Evolutionary conservation across 2,329 filamentous ascomycete genomes (phyloP), one percentile per base, ranked within the genome.

Genomic region (Fonsecaea monophora): DNA sequence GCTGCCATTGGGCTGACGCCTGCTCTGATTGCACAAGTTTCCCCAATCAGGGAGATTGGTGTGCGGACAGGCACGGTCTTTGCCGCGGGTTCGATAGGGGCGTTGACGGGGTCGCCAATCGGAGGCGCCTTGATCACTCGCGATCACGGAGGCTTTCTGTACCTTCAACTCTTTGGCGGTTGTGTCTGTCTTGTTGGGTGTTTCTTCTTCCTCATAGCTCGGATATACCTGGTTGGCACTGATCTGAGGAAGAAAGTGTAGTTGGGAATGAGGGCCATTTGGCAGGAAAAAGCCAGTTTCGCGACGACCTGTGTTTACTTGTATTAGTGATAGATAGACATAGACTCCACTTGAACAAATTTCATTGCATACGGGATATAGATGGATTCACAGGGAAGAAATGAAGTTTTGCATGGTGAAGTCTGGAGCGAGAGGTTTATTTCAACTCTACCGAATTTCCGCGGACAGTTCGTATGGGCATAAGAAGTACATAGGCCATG

Each of bases 31-130:
- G 81, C 89, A 1, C 89, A 92, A 73, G 90, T 92, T 68, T 88
- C 86, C 1, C 88, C 91, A 54, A 84, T 92, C 42, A 82, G 86
- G 21, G 84, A 91, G 75, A 88, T 93, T 38, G 91, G 91, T 13
- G 84, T 89, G 1, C 82, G 90, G 5, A 87, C 84, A 1, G 91
- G 91, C 0, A 83, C 85, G 0, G 82, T 87, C 32, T 91, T 90
- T 74, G 84, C 86, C 15, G 75, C 88, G 55, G 82, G 88, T 64
- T 83, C 86, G 1, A 78, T 92, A 37, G 89, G 87, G 3, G 88
- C 87, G 1, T 78, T 94, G 59, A 87, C 87, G 0, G 88, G 89
- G 0, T 87, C 83, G 54, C 90, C 90, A 0, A 89, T 92, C 71
- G 89, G 84, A 1, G 89, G 89, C 6, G 87, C 86, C 8, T 40